A percentile compares a stretch with the other conserved stretches of the same genome.
Conservation (phyloP, 2,329 filamentous ascomycete genomes). For the Aureobasidium zeae region DNA sequence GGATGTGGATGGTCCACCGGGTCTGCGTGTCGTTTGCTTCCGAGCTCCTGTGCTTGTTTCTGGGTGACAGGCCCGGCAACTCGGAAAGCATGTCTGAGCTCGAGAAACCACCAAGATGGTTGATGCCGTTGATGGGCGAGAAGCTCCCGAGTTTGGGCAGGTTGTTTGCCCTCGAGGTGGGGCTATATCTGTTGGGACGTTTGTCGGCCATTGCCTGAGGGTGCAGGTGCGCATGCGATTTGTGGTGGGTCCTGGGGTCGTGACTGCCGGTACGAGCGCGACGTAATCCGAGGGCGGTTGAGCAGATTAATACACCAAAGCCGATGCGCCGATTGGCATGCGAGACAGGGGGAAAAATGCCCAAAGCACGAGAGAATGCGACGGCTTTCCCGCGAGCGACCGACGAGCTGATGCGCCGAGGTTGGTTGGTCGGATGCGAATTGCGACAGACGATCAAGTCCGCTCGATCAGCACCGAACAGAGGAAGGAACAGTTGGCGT, state of each 20-base stretch:
- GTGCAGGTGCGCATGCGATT: constrained; percentile 9
- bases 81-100: constrained; percentile 20
- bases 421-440: background rate
- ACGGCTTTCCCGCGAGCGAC: constrained; percentile 10
- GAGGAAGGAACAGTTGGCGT: background rate
- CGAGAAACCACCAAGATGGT: constrained; percentile 16
- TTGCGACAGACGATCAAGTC: background rate
- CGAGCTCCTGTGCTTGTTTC: constrained; percentile 17
- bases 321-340: too few relatives aligned
- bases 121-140: constrained; percentile 2
- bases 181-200: constrained; percentile 7
- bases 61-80: constrained; percentile 32
- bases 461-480: background rate
- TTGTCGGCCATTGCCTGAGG: constrained; percentile 8
- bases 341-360: too few relatives aligned
- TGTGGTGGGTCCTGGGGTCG: background rate
- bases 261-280: too few relatives aligned
- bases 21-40: background rate
- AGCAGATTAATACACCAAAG: too few relatives aligned
- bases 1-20: constrained; percentile 42
- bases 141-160: background rate
- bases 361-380: background rate
- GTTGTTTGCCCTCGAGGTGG: constrained; percentile 1
- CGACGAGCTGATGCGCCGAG: constrained; percentile 5
- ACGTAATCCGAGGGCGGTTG: too few relatives aligned